Percentiles rank a stretch among this genome's conserved stretches.
These are phyloP conservation scores for Chlamydomonas sphaeroides DNA, from an alignment of 139 green algal genomes.

Conservation along the genomic window DNA sequence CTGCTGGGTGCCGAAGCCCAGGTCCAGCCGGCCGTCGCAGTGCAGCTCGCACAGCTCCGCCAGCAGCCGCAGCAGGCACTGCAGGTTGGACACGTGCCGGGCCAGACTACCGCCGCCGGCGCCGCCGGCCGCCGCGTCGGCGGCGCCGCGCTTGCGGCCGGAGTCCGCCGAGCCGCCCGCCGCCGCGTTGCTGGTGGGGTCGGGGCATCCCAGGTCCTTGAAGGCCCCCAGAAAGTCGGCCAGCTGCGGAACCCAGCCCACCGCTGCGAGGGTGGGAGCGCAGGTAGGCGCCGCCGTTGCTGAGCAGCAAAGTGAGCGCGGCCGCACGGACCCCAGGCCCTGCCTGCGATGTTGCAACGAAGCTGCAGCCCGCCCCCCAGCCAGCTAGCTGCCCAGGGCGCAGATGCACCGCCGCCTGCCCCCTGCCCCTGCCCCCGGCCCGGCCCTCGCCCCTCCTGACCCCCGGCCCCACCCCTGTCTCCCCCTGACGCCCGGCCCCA, in stretches of 20 bases:
- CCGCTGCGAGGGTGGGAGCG: neutral
- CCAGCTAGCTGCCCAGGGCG: no score
- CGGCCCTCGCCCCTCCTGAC: no score
- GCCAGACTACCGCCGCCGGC: neutral
- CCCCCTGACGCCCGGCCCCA: no score
- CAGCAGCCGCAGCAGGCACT: slow-evolving; percentile 25
- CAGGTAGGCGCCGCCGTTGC: no score
- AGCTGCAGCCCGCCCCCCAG: no score
- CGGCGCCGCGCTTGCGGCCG: slow-evolving; percentile 1
- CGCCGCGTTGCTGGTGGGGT: neutral
- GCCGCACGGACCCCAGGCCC: no score
- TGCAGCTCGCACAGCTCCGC: neutral
- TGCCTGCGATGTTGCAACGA: no score
- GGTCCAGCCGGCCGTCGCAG: neutral
- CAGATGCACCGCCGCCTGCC: no score
- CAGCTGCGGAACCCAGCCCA: slow-evolving; percentile 28
- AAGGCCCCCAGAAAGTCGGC: neutral
- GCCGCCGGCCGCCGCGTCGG: neutral
- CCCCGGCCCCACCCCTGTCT: no score
- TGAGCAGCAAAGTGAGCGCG: no score
- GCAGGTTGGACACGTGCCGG: slow-evolving; percentile 9
- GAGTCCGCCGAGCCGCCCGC: neutral
- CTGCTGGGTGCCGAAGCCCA: slow-evolving; percentile 11
- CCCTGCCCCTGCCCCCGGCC: no score
- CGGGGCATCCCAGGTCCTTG: slow-evolving; percentile 5